Evolutionary conservation across 441 rosid species (phyloP), one percentile per base, ranked within the genome.

Genomic region (Erodium trifolium): DNA sequence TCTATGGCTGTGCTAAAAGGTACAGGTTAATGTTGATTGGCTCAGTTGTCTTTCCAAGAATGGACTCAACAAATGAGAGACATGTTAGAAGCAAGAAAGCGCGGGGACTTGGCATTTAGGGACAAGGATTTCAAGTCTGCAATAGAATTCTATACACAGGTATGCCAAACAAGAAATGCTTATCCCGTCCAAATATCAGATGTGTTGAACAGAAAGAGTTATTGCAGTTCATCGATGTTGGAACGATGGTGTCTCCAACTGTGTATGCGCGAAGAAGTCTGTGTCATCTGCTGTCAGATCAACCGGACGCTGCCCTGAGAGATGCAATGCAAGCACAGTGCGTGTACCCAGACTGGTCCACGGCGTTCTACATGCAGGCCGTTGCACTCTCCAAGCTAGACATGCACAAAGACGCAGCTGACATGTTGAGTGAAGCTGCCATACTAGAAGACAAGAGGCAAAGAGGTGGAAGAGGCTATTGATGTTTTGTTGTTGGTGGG

Each of bases 311-410:
- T 34, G 91, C 93, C 53, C 93, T 89, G 4, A 76, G 83, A 34
- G 97, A 91, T 75, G 93, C 89, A 72, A 89, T 91, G 96, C 81
- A 73, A 74, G 97, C 97, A 1, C 92, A 89, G 13, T 72, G 77
- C 65, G 85, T 76, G 19, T 76, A 72, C 62, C 86, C 90, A 13
- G 89, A 85, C 9, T 91, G 93, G 97, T 88, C 96, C 27, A 82
- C 87, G 0, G 93, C 92, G 19, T 91, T 86, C 82, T 89, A 86
- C 82, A 82, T 91, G 92, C 96, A 89, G 81, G 87, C 97, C 1
- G 88, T 87, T 23, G 97, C 97, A 59, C 87, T 87, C 34, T 82
- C 89, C 53, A 91, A 91, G 73, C 80, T 89, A 63, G 77, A 85
- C 77, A 91, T 91, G 97, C 81, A 75, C 79, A 82, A 81, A 65